Conservation (phyloP, 225 moss, liverwort and hornwort species). For the Thuidium tamariscinum region DNA sequence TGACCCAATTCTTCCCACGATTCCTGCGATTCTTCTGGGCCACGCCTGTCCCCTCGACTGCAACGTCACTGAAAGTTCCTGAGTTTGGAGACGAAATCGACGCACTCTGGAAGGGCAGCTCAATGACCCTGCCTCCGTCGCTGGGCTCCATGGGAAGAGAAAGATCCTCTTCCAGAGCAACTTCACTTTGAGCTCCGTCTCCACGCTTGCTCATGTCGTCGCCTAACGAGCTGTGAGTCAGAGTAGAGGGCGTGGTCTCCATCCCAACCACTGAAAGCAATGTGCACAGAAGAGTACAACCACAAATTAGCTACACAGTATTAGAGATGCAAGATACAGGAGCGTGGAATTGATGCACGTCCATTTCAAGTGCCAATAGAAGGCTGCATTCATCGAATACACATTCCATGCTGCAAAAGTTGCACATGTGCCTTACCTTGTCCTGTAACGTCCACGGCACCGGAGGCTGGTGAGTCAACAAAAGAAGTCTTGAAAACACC, state of each 20-base stretch:
- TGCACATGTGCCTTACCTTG: neutral
- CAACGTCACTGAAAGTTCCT: neutral
- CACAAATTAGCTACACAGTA: neutral
- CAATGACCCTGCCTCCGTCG: neutral
- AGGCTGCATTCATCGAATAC: neutral
- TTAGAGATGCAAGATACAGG: neutral
- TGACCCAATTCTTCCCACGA: neutral
- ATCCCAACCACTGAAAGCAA: neutral
- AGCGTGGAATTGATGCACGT: neutral
- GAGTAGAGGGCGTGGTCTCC: neutral
- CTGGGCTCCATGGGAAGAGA: neutral
- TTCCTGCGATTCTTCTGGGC: neutral
- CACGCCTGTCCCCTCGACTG: neutral
- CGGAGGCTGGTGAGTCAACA: neutral
- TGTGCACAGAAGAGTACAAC: neutral
- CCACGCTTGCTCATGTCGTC: neutral
- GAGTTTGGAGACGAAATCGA: neutral
- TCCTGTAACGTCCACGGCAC: neutral
- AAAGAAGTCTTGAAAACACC: neutral
- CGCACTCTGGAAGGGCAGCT: neutral
- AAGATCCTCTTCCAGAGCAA: neutral
- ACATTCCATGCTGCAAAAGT: neutral
- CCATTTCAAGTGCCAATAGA: neutral
- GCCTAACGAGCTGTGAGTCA: neutral
- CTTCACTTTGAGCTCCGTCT: neutral